These are phyloP conservation scores for Nitzschia putrida DNA, from an alignment of 108 stramenopile species.

Conservation along the genomic window DNA sequence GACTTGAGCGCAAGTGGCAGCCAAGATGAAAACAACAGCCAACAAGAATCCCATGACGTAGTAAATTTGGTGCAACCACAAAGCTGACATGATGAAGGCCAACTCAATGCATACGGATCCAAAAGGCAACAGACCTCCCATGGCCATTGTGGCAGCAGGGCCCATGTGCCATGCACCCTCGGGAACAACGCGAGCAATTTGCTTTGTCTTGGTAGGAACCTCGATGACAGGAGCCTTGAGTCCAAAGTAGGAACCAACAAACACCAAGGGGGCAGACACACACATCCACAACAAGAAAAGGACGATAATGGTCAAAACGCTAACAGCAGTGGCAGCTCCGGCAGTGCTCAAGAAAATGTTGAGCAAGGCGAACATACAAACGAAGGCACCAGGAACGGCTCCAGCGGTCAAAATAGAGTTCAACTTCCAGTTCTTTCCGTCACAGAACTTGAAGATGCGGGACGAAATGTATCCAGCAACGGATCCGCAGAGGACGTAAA, in stretches of 20 bases:
- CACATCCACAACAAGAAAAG: conserved; percentile 90
- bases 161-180: conserved; percentile 82
- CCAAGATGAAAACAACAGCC: conserved; percentile 90
- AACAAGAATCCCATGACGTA: conserved; percentile 99
- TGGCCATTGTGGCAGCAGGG: conserved; percentile 70
- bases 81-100: conserved; percentile 97
- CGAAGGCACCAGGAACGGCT: conserved; percentile 76
- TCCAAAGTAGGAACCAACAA: conserved; percentile 95
- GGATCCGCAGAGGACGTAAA: conserved; percentile 91
- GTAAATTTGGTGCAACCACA: conserved; percentile 98
- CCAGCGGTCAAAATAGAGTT: conserved; percentile 85
- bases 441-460: conserved; percentile 92
- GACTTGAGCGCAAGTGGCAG: conserved; percentile 95
- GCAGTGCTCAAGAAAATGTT: conserved; percentile 81
- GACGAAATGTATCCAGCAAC: conserved; percentile 90
- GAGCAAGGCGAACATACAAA: conserved; percentile 83
- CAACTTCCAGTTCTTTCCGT: conserved; percentile 80
- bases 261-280: conserved; percentile 92
- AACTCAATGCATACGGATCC: conserved; percentile 98
- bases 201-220: conserved; percentile 91
- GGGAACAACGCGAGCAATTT: conserved; percentile 92
- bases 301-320: conserved; percentile 85
- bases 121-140: conserved; percentile 97
- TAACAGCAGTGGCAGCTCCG: conserved; percentile 92
- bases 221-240: conserved; percentile 77